Base-by-base conservation (phyloP, 768 basidiomycete species). In the Boletus coccyginus region DNA sequence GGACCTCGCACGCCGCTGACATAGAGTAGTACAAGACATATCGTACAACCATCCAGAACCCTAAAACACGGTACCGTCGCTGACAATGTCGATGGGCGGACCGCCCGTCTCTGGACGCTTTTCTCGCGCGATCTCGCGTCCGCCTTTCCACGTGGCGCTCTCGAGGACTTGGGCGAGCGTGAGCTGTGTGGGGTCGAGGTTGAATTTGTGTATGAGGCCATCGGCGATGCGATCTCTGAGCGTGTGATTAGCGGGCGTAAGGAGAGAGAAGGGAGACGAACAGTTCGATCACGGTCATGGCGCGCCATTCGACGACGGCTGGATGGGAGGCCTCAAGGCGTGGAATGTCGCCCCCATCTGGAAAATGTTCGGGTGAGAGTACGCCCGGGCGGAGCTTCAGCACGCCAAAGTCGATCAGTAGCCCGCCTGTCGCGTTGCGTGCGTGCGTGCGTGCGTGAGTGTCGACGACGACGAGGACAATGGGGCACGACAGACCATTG, bases 61-160 rank as follows among this genome's bases (percentile, higher is more conserved):
- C 63, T 62, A 92, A 65, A 92, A 92, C 6, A 92, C 82, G 2
- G 91, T 93, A 3, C 91, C 91, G 57, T 93, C 91, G 57, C 90
- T 92, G 57, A 85, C 80, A 55, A 93, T 92, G 57, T 91, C 90
- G 63, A 94, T 90, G 2, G 91, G 91, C 0, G 92, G 92, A 1
- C 93, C 93, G 8, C 89, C 86, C 0, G 83, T 86, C 42, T 78
- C 75, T 0, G 87, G 88, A 6, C 95, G 75, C 69, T 82, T 86
- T 68, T 78, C 71, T 68, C 86, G 89, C 4, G 96, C 96, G 39
- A 98, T 91, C 73, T 96, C 93, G 5, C 96, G 78, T 5, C 96
- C 96, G 2, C 93, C 94, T 67, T 95, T 96, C 96, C 96, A 99
- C 0, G 94, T 98, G 2, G 94, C 95, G 49, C 87, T 86, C 73